Conservation (phyloP, 352 stramenopile species). For the Pythium oligandrum region DNA sequence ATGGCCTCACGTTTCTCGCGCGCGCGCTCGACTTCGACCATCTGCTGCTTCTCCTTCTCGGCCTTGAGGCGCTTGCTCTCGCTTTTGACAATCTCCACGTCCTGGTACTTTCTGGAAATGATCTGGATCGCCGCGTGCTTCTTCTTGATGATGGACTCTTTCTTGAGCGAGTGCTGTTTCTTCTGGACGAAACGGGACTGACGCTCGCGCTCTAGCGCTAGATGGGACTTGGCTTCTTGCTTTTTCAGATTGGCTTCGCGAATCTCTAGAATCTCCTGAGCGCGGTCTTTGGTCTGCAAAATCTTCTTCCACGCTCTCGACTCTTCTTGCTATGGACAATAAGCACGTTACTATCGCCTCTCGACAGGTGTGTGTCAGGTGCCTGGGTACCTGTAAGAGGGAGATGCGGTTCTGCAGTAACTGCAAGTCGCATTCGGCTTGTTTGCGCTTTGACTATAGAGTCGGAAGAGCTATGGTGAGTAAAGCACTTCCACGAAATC, state of each 20-base stretch:
- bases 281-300: slow-evolving; percentile 64
- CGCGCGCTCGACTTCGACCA: slow-evolving; percentile 46
- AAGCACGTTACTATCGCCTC: neutral
- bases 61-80: slow-evolving; percentile 60
- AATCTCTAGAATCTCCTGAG: slow-evolving; percentile 63
- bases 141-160: slow-evolving; percentile 74
- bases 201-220: slow-evolving; percentile 34
- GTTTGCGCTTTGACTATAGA: slow-evolving; percentile 57
- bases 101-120: slow-evolving; percentile 73
- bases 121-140: slow-evolving; percentile 65
- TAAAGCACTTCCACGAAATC: no score
- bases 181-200: slow-evolving; percentile 46
- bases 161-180: slow-evolving; percentile 55
- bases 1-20: slow-evolving; percentile 51
- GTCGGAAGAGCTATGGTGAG: no score
- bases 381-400: slow-evolving; percentile 41
- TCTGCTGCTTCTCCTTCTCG: slow-evolving; percentile 48
- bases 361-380: no score
- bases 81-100: slow-evolving; percentile 69
- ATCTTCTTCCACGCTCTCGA: slow-evolving; percentile 79
- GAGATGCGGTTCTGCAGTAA: slow-evolving; percentile 68
- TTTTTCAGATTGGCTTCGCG: slow-evolving; percentile 46
- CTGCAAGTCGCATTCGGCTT: slow-evolving; percentile 68
- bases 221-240: slow-evolving; percentile 36
- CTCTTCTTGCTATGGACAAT: slow-evolving; percentile 49